Conservation (phyloP, 106 monocot species). For the Amphibolis antarctica region DNA sequence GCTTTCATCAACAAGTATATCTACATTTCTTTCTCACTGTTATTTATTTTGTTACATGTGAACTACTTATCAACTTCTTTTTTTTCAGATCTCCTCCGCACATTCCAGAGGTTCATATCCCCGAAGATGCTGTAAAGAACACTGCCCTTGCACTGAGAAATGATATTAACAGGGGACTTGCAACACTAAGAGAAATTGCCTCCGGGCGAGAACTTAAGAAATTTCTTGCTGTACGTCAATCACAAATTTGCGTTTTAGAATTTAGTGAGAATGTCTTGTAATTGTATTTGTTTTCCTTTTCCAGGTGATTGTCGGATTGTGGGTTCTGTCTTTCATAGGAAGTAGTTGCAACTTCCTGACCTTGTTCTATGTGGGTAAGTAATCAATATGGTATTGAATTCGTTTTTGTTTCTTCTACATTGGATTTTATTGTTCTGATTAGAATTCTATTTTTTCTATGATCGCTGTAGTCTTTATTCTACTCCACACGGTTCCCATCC, state of each 20-base stretch:
- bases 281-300: slow-evolving; percentile 1
- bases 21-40: neutral
- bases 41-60: neutral
- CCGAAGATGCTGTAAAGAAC: slow-evolving; percentile 49
- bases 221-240: slow-evolving; percentile 52
- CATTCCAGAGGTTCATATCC: slow-evolving; percentile 56
- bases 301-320: slow-evolving; percentile 39
- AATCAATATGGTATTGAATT: neutral
- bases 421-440: neutral
- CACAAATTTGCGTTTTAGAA: neutral
- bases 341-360: slow-evolving; percentile 42
- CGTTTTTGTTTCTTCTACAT: neutral
- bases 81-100: slow-evolving; percentile 39
- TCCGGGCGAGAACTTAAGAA: slow-evolving; percentile 52
- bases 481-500: slow-evolving; percentile 60
- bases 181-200: slow-evolving; percentile 44
- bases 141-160: slow-evolving; percentile 38
- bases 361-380: slow-evolving; percentile 36
- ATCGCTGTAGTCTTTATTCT: slow-evolving; percentile 44
- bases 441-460: slow-evolving; percentile 26
- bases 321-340: slow-evolving; percentile 37
- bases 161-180: slow-evolving; percentile 53
- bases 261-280: neutral
- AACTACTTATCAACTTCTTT: neutral
- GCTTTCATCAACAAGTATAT: slow-evolving; percentile 63